These are phyloP conservation scores for Diutina scorzettiae DNA, from an alignment of 1,139 yeast species.

Conservation along the genomic window DNA sequence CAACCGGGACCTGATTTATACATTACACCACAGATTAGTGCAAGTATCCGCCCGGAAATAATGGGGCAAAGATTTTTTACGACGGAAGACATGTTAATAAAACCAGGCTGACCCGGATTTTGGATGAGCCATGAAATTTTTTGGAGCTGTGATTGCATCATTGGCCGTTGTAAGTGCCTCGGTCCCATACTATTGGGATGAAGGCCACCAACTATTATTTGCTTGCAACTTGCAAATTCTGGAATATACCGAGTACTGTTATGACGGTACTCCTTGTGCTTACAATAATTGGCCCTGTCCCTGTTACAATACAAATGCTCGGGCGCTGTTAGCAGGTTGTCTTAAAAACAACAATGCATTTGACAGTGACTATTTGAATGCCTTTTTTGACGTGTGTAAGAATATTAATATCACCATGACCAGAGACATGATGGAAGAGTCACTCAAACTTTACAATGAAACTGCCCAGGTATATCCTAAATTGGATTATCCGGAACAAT, in stretches of 20 bases:
- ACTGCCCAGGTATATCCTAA: background rate
- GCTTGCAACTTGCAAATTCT: constrained; percentile 3
- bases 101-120: too few species aligned
- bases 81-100: too few species aligned
- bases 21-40: too few species aligned
- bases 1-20: too few species aligned
- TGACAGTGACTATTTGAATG: background rate
- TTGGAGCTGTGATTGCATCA: background rate
- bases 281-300: constrained; percentile 4
- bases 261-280: background rate
- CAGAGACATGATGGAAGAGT: background rate
- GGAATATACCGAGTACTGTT: background rate
- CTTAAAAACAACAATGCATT: background rate
- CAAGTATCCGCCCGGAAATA: too few species aligned
- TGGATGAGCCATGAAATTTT: too few species aligned
- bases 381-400: constrained; percentile 1
- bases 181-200: constrained; percentile 3
- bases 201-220: background rate
- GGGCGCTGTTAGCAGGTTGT: background rate
- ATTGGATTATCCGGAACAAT: background rate
- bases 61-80: too few species aligned
- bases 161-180: background rate
- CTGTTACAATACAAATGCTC: background rate
- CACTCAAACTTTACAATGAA: background rate
- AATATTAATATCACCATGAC: background rate